Evolutionary conservation across 345 rosid species (phyloP), one percentile per base, ranked within the genome.

Genomic region (Camelina sativa): DNA sequence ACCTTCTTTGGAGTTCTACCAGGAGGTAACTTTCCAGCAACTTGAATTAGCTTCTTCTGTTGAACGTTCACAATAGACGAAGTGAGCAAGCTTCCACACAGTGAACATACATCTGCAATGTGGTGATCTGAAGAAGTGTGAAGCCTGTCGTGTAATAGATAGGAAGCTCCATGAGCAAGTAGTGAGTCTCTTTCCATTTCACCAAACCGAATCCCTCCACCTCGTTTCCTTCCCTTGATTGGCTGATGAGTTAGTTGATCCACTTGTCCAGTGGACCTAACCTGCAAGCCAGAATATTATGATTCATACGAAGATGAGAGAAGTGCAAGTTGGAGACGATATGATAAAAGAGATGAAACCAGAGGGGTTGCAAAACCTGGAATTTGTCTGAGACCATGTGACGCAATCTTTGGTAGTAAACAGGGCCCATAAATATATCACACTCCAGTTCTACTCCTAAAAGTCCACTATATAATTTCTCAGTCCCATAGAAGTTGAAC

Each of bases 351-450:
- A 6, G 37, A 11, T 43, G 63, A 51, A 57, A 43, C 4, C 8
- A 11, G 6, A 30, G 15, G 67, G 50, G 15, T 22, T 1, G 8
- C 30, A 15, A 38, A 71, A 83, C 98, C 97, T 90, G 99, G 78
- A 86, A 95, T 79, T 92, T 95, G 85, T 95, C 97, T 0, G 99
- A 92, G 79, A 95, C 99, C 99, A 92, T 95, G 84, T 94, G 99
- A 43, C 97, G 86, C 58, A 95, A 92, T 28, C 99, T 90, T 79
- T 95, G 99, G 82, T 95, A 95, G 80, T 94, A 94, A 65, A 92
- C 97, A 59, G 99, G 97, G n/a, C 97, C 99, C 50, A 94, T 89
- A 82, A 92, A 94, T 63, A 94, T 92, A 78, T 91, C 99, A 70
- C 93, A 92, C 17, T 84, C 74, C 50, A 94, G 92, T 79, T 94